Evolutionary conservation across 169 alveolate species (phyloP).

Genomic region (Plasmodium chabaudi): DNA sequence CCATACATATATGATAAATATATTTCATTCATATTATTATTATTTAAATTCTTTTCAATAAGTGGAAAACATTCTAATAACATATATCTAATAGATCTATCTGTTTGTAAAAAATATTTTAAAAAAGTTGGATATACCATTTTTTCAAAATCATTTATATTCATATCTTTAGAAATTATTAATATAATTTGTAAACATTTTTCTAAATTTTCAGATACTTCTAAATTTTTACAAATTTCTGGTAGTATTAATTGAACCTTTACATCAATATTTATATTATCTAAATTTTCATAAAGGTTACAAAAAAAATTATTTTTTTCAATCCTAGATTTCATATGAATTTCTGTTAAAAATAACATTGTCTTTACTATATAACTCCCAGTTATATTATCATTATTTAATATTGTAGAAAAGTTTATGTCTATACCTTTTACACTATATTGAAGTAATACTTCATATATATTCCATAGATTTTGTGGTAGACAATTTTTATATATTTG

Average conservation of each 20-base stretch:
- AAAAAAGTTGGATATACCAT: constrained; percentile 15
- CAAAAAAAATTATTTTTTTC: constrained; percentile 75
- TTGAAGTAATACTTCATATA: constrained; percentile 32
- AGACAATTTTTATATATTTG: constrained; percentile 1
- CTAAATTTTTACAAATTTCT: constrained; percentile 56
- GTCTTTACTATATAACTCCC: constrained; percentile 64
- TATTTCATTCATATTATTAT: constrained; percentile 56
- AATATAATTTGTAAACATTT: constrained; percentile 51
- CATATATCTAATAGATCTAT: constrained; percentile 49
- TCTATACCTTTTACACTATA: constrained; percentile 52
- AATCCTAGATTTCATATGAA: constrained; percentile 78
- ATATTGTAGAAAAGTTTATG: constrained; percentile 14
- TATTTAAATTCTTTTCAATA: constrained; percentile 22
- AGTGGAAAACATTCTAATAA: constrained; percentile 41
- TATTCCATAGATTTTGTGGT: constrained; percentile 9
- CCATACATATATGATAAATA: constrained; percentile 72
- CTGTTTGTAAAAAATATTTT: constrained; percentile 51
- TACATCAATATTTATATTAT: constrained; percentile 76
- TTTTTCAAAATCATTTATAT: constrained; percentile 34
- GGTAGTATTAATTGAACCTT: constrained; percentile 73
- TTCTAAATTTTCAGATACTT: constrained; percentile 37
- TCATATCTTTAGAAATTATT: constrained; percentile 40
- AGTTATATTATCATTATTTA: constrained; percentile 75
- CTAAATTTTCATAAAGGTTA: constrained; percentile 69
- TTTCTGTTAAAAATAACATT: constrained; percentile 78